Percentiles rank a stretch among this genome's conserved stretches.
Evolutionary conservation across 1,284 basidiomycete genomes (phyloP).

Genomic region (Xanthoconium separans): DNA sequence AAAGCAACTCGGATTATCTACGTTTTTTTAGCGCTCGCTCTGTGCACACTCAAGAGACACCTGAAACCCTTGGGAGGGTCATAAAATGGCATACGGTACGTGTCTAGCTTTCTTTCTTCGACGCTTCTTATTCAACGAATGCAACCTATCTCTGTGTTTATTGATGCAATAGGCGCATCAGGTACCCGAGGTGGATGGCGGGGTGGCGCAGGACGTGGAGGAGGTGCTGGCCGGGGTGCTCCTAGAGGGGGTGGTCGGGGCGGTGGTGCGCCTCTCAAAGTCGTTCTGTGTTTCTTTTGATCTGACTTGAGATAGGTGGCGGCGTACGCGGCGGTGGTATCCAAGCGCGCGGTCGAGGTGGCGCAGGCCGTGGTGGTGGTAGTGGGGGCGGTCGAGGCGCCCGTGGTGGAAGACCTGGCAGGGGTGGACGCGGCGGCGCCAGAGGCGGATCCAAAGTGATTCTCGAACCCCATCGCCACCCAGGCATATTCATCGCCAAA

Average conservation of each 20-base stretch:
- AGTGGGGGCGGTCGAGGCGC: constrained; percentile 39
- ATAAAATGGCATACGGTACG: constrained; percentile 33
- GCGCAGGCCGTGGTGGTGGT: constrained; percentile 28
- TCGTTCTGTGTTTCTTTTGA: neutral
- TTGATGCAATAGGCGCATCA: constrained; percentile 53
- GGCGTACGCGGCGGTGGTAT: constrained; percentile 31
- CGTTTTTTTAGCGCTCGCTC: too few species aligned
- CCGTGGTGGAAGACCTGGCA: constrained; percentile 40
- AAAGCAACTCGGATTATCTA: too few species aligned
- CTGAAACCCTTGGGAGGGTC: constrained; percentile 14
- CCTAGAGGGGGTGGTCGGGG: constrained; percentile 45
- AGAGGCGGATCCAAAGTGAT: too few species aligned
- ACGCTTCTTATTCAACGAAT: neutral
- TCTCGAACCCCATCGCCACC: constrained; percentile 35
- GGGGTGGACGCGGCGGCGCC: neutral
- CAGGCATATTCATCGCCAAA: too few species aligned
- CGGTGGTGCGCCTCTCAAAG: constrained; percentile 15
- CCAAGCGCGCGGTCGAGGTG: constrained; percentile 24
- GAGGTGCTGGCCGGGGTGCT: constrained; percentile 42
- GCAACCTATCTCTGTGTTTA: neutral
- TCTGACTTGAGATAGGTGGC: constrained; percentile 19
- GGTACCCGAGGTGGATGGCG: constrained; percentile 54
- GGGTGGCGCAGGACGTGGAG: constrained; percentile 37
- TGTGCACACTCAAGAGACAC: too few species aligned
- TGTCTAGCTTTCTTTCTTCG: neutral